phyloP scores from a whole-genome alignment of 768 basidiomycete species.

The Serendipita sp. region DNA sequence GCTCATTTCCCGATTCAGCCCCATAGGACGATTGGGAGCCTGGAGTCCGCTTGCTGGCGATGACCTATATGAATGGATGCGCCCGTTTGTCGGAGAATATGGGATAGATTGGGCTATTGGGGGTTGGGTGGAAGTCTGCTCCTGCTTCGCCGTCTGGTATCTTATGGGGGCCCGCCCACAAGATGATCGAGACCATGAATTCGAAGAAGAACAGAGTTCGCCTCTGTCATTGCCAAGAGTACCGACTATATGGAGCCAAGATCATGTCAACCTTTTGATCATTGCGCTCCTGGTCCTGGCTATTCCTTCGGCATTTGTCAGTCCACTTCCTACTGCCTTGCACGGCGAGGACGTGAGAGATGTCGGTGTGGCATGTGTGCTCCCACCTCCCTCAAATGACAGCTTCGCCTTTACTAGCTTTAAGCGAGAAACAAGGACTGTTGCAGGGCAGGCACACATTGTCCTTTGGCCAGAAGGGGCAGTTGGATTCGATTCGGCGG shows the following conservation, averaged over 20 bases:
- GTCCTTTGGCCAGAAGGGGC: slow-evolving; percentile 74
- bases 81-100: slow-evolving; percentile 37
- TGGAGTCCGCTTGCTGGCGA: slow-evolving; percentile 45
- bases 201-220: slow-evolving; percentile 6
- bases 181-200: background rate
- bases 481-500: slow-evolving; percentile 38
- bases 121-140: slow-evolving; percentile 55
- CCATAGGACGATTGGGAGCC: slow-evolving; percentile 51
- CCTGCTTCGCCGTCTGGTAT: slow-evolving; percentile 36
- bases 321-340: slow-evolving; percentile 22
- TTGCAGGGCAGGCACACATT: slow-evolving; percentile 32
- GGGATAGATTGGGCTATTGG: slow-evolving; percentile 58
- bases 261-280: slow-evolving; percentile 25
- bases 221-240: background rate
- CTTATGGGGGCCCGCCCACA: slow-evolving; percentile 28
- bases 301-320: slow-evolving; percentile 37
- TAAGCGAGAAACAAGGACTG: slow-evolving; percentile 35
- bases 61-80: slow-evolving; percentile 47
- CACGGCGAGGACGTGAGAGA: slow-evolving; percentile 16
- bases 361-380: slow-evolving; percentile 49
- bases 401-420: slow-evolving; percentile 38
- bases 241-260: slow-evolving; percentile 19
- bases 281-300: slow-evolving; percentile 16
- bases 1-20: slow-evolving; percentile 35
- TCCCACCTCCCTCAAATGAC: slow-evolving; percentile 35